A percentile compares a stretch with the other conserved stretches of the same genome.
phyloP scores from a whole-genome alignment of 495 filamentous ascomycete genomes.

The Penicillium egyptiacum region DNA sequence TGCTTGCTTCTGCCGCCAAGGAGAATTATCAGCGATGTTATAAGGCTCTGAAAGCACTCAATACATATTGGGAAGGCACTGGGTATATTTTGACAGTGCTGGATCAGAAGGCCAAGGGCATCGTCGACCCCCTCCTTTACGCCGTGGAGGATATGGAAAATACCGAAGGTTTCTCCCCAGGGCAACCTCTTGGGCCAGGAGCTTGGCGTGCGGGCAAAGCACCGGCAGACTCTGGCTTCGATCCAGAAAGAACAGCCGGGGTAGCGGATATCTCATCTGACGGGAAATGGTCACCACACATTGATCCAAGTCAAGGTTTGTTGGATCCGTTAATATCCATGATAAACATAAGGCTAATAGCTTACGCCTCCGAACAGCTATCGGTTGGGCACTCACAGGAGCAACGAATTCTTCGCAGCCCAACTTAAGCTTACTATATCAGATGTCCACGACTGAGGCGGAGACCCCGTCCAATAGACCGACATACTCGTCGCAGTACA shows the following conservation, averaged over 20 bases:
- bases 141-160: constrained; percentile 76
- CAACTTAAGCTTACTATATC: constrained; percentile 72
- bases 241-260: constrained; percentile 26
- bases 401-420: constrained; percentile 80
- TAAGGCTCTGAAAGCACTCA: constrained; percentile 71
- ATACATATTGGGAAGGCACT: constrained; percentile 82
- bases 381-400: constrained; percentile 77
- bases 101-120: constrained; percentile 84
- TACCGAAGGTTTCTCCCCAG: constrained; percentile 41
- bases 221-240: constrained; percentile 26
- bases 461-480: constrained; percentile 24
- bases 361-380: constrained; percentile 46
- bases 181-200: constrained; percentile 42
- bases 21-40: constrained; percentile 82
- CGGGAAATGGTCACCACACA: constrained; percentile 43
- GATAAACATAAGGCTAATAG: constrained; percentile 23
- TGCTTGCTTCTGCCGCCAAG: constrained; percentile 72
- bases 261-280: constrained; percentile 31
- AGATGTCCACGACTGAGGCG: constrained; percentile 44
- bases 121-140: constrained; percentile 77
- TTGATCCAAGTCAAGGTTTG: constrained; percentile 55
- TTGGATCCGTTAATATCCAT: constrained; percentile 28
- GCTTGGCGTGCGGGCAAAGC: constrained; percentile 43
- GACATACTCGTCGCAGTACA: constrained; percentile 37
- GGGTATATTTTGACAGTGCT: constrained; percentile 80